These are phyloP conservation scores for Aspergillus sojae DNA, from an alignment of 2,329 filamentous ascomycete genomes.

Conservation along the genomic window DNA sequence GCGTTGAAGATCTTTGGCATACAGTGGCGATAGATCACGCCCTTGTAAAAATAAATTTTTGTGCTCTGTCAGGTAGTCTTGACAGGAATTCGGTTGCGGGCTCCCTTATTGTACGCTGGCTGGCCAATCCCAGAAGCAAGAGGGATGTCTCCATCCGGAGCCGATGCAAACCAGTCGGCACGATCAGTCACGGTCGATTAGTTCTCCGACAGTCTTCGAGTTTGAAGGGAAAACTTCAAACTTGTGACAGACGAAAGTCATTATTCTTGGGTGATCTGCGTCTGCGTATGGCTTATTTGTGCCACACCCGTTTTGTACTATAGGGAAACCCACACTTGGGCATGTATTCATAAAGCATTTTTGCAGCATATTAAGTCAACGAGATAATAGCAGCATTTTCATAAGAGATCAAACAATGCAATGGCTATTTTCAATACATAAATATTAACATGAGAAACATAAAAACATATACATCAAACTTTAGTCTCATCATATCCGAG, in stretches of 20 bases:
- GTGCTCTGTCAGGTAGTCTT: not conserved
- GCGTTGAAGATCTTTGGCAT: constrained; percentile 55
- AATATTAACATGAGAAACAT: constrained; percentile 6
- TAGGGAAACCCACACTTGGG: not conserved
- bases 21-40: constrained; percentile 41
- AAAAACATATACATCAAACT: constrained; percentile 2
- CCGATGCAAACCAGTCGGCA: not conserved
- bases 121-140: not conserved
- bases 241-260: not conserved
- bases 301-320: not conserved
- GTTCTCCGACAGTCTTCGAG: too few species aligned
- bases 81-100: not conserved
- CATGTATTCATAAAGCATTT: constrained; percentile 6
- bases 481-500: constrained; percentile 30
- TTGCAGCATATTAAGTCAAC: not conserved
- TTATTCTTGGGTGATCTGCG: not conserved
- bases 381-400: not conserved
- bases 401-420: not conserved
- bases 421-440: constrained; percentile 2
- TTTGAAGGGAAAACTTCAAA: not conserved
- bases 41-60: not conserved
- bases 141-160: not conserved
- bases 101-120: not conserved
- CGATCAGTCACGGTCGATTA: not conserved
- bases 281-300: not conserved